Percentiles rank a stretch among this genome's conserved stretches.
Evolutionary conservation across 202 grass and related monocot genomes (phyloP).

Genomic region (Bolboschoenoplectus hybrid): DNA sequence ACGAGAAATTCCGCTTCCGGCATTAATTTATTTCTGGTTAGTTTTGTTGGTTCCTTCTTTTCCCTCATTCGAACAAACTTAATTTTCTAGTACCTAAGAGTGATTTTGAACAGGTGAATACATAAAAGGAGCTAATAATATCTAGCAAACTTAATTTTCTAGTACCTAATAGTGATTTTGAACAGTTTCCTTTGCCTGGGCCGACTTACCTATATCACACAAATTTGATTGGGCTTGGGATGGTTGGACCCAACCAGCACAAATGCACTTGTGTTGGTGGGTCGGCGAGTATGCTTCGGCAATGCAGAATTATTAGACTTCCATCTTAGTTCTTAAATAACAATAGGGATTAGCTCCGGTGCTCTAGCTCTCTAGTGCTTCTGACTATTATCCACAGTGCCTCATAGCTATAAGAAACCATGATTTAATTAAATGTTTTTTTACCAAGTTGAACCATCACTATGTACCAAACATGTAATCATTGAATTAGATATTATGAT

Average conservation of each 20-base stretch:
- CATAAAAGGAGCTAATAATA: no score
- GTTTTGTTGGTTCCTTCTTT: not conserved
- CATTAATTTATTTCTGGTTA: not conserved
- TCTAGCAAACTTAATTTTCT: no score
- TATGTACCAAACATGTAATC: not conserved
- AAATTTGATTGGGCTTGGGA: slow-evolving; percentile 2
- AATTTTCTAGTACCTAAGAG: no score
- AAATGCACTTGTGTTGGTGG: not conserved
- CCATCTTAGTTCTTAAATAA: no score
- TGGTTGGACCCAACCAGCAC: not conserved
- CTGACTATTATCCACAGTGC: no score
- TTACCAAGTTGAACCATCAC: not conserved
- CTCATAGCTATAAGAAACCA: no score
- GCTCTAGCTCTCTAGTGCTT: no score
- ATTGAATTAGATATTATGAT: slow-evolving; percentile 3
- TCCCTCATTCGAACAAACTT: not conserved
- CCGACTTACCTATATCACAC: not conserved
- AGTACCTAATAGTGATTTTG: not conserved
- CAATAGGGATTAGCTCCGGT: no score
- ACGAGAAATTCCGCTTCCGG: not conserved
- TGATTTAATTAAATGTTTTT: no score
- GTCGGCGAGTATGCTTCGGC: not conserved
- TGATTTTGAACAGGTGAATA: no score
- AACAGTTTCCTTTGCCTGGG: not conserved
- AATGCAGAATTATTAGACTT: no score